phyloP scores from a whole-genome alignment of 805 yeast species.

The Monosporozyma yasuniensis region DNA sequence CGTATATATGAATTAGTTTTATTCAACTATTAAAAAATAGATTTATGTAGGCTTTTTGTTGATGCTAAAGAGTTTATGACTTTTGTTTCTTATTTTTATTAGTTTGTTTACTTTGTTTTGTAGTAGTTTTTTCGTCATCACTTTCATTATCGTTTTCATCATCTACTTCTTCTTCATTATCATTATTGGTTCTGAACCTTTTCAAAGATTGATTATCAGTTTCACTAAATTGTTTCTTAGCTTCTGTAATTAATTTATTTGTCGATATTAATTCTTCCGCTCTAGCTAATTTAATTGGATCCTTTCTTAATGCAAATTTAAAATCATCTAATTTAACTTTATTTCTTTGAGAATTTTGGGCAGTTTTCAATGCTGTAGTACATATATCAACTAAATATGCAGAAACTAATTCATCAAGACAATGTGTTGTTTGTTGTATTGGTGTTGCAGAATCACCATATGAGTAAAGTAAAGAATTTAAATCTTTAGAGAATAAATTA shows the following conservation, averaged over 20 bases:
- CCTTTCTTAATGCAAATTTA: slow-evolving; percentile 58
- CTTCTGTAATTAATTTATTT: slow-evolving; percentile 54
- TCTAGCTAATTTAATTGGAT: slow-evolving; percentile 60
- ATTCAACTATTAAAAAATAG: background rate
- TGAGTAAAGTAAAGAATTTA: slow-evolving; percentile 55
- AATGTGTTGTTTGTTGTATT: slow-evolving; percentile 52
- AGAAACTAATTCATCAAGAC: slow-evolving; percentile 58
- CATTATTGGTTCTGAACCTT: slow-evolving; percentile 19
- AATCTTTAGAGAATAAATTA: slow-evolving; percentile 40
- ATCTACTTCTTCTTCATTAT: slow-evolving; percentile 25
- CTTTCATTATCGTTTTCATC: slow-evolving; percentile 15
- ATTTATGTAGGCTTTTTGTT: background rate
- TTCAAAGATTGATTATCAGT: slow-evolving; percentile 40
- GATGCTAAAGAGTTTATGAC: background rate
- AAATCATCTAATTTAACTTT: slow-evolving; percentile 67
- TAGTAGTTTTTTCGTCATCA: background rate
- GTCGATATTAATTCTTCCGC: slow-evolving; percentile 52
- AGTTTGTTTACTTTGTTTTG: background rate
- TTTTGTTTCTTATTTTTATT: slow-evolving; percentile 2
- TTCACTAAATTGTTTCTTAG: slow-evolving; percentile 59
- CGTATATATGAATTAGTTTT: background rate
- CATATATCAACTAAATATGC: slow-evolving; percentile 55
- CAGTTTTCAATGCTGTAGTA: slow-evolving; percentile 42
- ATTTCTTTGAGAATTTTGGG: slow-evolving; percentile 44
- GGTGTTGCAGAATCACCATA: slow-evolving; percentile 69